Evolutionary conservation across 116 monocot species (phyloP).

Genomic region (Posidonia oceanica): DNA sequence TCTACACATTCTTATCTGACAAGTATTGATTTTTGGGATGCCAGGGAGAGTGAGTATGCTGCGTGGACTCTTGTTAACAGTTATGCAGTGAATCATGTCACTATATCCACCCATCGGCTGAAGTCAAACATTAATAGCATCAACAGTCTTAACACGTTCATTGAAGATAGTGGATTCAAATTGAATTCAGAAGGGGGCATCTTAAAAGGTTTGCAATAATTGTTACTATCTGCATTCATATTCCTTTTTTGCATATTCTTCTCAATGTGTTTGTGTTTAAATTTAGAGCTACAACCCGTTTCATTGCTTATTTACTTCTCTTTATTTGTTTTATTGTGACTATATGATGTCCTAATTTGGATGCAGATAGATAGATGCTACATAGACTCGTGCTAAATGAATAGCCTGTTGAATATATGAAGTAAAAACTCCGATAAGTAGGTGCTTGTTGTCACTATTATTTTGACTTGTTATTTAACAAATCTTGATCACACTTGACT

Average conservation of each 20-base stretch:
- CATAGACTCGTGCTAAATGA: too few species aligned
- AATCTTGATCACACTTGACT: too few species aligned
- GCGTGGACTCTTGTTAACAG: constrained; percentile 99
- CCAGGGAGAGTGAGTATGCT: constrained; percentile 99
- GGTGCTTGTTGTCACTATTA: too few species aligned
- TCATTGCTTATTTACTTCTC: too few species aligned
- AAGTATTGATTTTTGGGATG: background rate
- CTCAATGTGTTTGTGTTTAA: background rate
- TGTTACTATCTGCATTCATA: background rate
- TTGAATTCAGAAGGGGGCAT: constrained; percentile 91
- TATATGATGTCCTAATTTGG: too few species aligned
- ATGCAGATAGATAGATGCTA: too few species aligned
- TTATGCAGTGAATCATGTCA: constrained; percentile 93
- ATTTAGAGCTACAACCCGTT: too few species aligned
- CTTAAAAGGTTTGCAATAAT: constrained; percentile 60
- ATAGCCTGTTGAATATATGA: too few species aligned
- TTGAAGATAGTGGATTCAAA: constrained; percentile 79
- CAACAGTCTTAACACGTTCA: constrained; percentile 57
- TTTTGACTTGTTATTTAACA: too few species aligned
- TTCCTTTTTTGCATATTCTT: background rate
- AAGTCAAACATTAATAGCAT: constrained; percentile 75
- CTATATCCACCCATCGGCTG: constrained; percentile 82
- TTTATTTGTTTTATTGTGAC: too few species aligned
- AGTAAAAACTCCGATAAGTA: too few species aligned
- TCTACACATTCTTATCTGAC: background rate